Conservation (phyloP, 108 stramenopile genomes). For the Aureococcus anophagefferens region DNA sequence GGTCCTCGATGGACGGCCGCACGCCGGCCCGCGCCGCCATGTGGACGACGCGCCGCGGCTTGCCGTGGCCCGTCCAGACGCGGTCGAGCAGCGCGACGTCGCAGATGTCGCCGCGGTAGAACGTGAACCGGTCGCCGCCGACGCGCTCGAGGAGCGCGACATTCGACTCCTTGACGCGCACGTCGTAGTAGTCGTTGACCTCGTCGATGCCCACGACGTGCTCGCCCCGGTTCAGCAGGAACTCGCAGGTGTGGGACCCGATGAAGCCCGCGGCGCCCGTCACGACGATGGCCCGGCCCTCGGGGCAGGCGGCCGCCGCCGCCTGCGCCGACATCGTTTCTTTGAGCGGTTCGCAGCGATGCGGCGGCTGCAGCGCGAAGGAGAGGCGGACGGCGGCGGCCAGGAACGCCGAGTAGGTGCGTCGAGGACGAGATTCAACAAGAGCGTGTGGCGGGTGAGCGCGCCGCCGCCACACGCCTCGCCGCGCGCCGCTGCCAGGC, state of each 20-base stretch:
- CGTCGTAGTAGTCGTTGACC: slow-evolving; percentile 97
- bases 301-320: neutral
- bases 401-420: too few species aligned
- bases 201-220: slow-evolving; percentile 93
- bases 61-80: slow-evolving; percentile 63
- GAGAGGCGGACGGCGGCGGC: too few species aligned
- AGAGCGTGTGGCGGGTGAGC: too few species aligned
- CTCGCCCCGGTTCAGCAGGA: slow-evolving; percentile 77
- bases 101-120: slow-evolving; percentile 78
- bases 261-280: slow-evolving; percentile 97
- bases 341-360: too few species aligned
- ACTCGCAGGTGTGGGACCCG: slow-evolving; percentile 67
- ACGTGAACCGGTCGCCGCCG: neutral
- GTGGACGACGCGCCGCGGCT: slow-evolving; percentile 72
- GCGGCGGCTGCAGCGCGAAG: too few species aligned
- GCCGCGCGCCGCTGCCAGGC: too few species aligned
- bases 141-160: slow-evolving; percentile 39
- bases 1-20: slow-evolving; percentile 79
- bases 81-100: slow-evolving; percentile 67
- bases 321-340: neutral
- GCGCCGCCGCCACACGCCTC: too few species aligned
- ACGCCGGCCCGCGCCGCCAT: slow-evolving; percentile 85
- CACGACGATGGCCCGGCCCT: slow-evolving; percentile 42
- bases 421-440: too few species aligned
- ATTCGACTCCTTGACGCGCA: slow-evolving; percentile 76